Evolutionary conservation across 2,329 filamentous ascomycete genomes (phyloP).

Genomic region (Aspergillus glaucus): DNA sequence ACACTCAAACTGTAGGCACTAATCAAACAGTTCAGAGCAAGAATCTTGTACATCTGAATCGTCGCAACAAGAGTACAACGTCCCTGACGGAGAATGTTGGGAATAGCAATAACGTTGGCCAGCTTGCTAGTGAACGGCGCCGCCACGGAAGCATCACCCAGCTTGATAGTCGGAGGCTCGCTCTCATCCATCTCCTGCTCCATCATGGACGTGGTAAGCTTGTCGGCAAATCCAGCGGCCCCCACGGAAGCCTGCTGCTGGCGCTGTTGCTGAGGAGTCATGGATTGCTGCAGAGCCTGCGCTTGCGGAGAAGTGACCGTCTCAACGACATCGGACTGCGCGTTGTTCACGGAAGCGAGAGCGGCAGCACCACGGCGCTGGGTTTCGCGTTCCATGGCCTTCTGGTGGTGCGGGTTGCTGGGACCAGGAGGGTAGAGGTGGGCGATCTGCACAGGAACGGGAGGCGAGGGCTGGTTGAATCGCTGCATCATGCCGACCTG

Average conservation of each 20-base stretch:
- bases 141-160: conserved; percentile 93
- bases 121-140: conserved; percentile 97
- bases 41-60: conserved; percentile 99
- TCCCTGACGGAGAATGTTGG: conserved; percentile 96
- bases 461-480: conserved; percentile 91
- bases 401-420: conserved; percentile 86
- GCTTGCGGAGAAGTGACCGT: conserved; percentile 63
- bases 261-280: conserved; percentile 46
- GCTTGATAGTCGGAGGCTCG: conserved; percentile 91
- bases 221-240: conserved; percentile 75
- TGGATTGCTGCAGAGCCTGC: conserved; percentile 50
- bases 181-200: conserved; percentile 79
- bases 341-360: conserved; percentile 45
- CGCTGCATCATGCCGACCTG: conserved; percentile 84
- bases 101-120: conserved; percentile 91
- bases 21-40: conserved; percentile 95
- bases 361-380: conserved; percentile 66
- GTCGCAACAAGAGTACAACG: conserved; percentile 96
- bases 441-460: conserved; percentile 84
- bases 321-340: conserved; percentile 49
- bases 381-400: conserved; percentile 82
- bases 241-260: conserved; percentile 59
- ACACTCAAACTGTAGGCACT: conserved; percentile 96
- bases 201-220: conserved; percentile 80
- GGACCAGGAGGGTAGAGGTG: conserved; percentile 90